These are phyloP conservation scores for Coelastrella sp. DNA, from an alignment of 139 green algal species.

Conservation along the genomic window DNA sequence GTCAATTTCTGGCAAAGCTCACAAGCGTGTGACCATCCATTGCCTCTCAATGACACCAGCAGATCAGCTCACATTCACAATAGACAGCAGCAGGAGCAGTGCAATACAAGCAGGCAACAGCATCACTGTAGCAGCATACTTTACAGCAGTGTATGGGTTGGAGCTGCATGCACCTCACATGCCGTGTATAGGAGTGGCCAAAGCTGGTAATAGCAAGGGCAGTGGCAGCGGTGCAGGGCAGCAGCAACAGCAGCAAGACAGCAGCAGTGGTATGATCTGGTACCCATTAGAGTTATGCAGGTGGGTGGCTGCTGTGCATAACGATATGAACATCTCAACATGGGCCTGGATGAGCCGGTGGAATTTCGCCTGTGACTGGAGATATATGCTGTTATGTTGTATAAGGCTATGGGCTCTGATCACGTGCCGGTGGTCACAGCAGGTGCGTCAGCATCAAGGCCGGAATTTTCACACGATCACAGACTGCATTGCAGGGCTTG, in stretches of 20 bases:
- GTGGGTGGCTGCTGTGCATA: not conserved
- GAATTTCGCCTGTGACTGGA: no score
- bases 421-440: no score
- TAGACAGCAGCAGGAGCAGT: slow-evolving; percentile 41
- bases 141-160: slow-evolving; percentile 50
- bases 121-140: slow-evolving; percentile 66
- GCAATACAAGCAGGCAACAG: slow-evolving; percentile 48
- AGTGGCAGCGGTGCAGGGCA: slow-evolving; percentile 54
- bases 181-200: slow-evolving; percentile 69
- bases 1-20: not conserved
- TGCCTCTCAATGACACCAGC: not conserved
- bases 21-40: not conserved
- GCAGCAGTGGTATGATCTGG: slow-evolving; percentile 50
- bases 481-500: no score
- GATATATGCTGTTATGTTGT: no score
- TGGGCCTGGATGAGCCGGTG: no score
- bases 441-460: no score
- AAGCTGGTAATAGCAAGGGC: slow-evolving; percentile 31
- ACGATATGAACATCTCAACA: no score
- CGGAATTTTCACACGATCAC: no score
- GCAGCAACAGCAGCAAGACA: slow-evolving; percentile 55
- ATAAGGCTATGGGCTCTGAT: no score
- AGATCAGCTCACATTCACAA: not conserved
- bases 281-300: slow-evolving; percentile 54
- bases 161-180: slow-evolving; percentile 54